phyloP scores from a whole-genome alignment of 1,284 basidiomycete genomes.

The Tilletia walkeri region DNA sequence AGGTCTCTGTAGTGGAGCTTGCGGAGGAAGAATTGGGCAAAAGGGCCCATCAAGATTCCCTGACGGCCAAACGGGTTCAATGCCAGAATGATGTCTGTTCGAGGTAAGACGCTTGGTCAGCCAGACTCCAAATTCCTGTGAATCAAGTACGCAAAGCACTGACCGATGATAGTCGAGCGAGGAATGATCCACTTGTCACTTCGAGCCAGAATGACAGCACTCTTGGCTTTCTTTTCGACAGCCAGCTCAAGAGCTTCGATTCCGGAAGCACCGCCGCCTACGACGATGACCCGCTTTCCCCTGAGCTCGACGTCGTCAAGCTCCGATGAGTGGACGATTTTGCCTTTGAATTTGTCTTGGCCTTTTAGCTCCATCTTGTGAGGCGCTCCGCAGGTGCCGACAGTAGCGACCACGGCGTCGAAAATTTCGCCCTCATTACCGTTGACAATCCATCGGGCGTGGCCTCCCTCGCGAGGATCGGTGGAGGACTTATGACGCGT shows the following conservation, averaged over 20 bases:
- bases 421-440: conserved; percentile 59
- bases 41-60: conserved; percentile 34
- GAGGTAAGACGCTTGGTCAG: conserved; percentile 58
- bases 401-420: conserved; percentile 63
- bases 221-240: conserved; percentile 58
- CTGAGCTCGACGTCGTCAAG: conserved; percentile 59
- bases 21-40: conserved; percentile 63
- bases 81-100: conserved; percentile 61
- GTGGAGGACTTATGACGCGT: conserved; percentile 50
- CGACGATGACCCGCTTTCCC: conserved; percentile 59
- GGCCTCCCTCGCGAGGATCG: conserved; percentile 55
- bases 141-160: conserved; percentile 45
- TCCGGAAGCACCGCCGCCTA: conserved; percentile 66
- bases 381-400: conserved; percentile 66
- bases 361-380: conserved; percentile 62
- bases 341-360: conserved; percentile 59
- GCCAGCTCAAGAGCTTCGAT: conserved; percentile 65
- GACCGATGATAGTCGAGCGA: conserved; percentile 38
- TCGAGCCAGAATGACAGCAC: conserved; percentile 61
- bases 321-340: conserved; percentile 64
- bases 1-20: conserved; percentile 64
- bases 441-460: conserved; percentile 63
- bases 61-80: conserved; percentile 65
- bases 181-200: conserved; percentile 49
- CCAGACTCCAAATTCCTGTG: not conserved